phyloP scores from a whole-genome alignment of 2,329 filamentous ascomycete species.

The Colletotrichum musae region DNA sequence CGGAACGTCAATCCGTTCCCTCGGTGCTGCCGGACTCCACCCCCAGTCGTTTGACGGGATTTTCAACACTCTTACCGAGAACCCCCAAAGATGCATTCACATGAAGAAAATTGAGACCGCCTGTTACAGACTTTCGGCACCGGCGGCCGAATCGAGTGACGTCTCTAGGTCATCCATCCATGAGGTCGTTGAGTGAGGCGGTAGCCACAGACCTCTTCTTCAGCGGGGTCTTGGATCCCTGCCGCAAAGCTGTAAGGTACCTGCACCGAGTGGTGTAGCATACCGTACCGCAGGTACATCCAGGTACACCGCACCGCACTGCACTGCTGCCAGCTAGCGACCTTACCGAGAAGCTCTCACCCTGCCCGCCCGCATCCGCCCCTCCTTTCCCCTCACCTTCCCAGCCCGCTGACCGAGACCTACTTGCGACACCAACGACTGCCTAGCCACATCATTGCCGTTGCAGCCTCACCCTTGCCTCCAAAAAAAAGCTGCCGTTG shows the following conservation, averaged over 20 bases:
- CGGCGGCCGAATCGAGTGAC: neutral
- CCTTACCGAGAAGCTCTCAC: constrained; percentile 3
- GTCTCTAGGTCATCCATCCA: too few species aligned
- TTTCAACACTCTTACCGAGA: neutral
- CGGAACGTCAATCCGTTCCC: constrained; percentile 3
- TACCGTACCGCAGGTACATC: neutral
- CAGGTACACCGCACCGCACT: neutral
- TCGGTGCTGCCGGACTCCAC: neutral
- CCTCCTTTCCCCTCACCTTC: constrained; percentile 20
- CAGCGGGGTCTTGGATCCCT: constrained; percentile 22
- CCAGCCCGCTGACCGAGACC: constrained; percentile 20
- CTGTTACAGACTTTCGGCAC: constrained; percentile 25
- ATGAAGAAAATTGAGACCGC: neutral
- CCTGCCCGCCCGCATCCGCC: neutral
- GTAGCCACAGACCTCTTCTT: constrained; percentile 9
- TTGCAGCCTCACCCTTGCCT: constrained; percentile 32
- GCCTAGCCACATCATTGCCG: constrained; percentile 39
- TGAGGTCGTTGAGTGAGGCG: constrained; percentile 13
- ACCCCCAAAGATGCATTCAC: neutral
- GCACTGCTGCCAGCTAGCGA: neutral
- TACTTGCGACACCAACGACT: constrained; percentile 40
- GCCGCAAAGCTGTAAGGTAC: neutral
- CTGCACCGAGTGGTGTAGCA: neutral
- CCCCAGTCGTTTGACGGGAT: neutral
- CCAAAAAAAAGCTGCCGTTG: constrained; percentile 5